Evolutionary conservation across 768 basidiomycete genomes (phyloP), one percentile per base, ranked within the genome.

Genomic region (Leccinum uliginosum): DNA sequence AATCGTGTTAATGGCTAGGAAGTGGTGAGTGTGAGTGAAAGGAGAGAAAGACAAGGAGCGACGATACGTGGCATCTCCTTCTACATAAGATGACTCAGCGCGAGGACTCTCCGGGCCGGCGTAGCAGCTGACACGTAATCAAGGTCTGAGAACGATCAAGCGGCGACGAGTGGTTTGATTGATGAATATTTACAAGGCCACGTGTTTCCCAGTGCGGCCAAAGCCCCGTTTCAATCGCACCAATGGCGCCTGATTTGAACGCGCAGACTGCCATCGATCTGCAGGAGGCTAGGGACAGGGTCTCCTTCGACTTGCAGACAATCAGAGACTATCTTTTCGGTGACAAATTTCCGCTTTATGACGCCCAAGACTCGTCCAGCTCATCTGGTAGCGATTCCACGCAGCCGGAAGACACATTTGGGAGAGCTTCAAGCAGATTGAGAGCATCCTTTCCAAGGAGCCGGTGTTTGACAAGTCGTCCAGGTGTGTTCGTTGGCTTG

Each of bases 381-480:
- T 56, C 17, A 45, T 53, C 44, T 24, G 24, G 14, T 14, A 15
- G 29, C 56, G 19, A 21, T 21, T 29, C n/a, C 9, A 17, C 17
- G 30, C 27, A 88, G 87, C 77, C 63, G 80, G 81, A 15, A 61
- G 70, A 17, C 65, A 62, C 1, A 76, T 76, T 50, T 88, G 83
- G 84, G 65, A 78, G n/a, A 76, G 65, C 40, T 79, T 77, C 35
- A 57, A 75, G 23, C 71, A 70, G 24, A 67, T 89, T 1, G 73
- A 80, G 11, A 56, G 66, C 1, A 60, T 84, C 10, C 64, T 90
- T 48, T 71, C 78, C 34, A 71, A 72, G 8, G 87, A 89, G 54
- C 78, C 81, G 0, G 67, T 76, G 14, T 87, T 89, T 53, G 80
- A 85, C 66, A 87, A 86, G 65, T 73, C 78, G 1, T 63, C 72